Conservation (phyloP, 129 eudicot genomes). For the Heracleum sosnowskyi region DNA sequence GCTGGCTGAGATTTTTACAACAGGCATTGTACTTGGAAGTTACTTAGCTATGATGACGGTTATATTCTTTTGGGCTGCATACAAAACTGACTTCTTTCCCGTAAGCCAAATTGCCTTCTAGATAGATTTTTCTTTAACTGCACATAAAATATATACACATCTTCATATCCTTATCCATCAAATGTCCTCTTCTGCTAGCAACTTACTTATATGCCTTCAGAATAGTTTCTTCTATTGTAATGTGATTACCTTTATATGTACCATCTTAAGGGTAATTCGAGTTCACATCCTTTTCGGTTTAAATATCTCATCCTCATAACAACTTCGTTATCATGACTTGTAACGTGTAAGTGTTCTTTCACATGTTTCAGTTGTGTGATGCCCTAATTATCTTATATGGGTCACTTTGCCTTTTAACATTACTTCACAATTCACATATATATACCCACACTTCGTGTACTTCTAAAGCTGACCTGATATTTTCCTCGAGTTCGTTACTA, state of each 20-base stretch:
- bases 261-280: not conserved
- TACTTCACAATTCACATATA: conserved; percentile 1
- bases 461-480: not conserved
- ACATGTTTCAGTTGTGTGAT: not conserved
- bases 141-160: not conserved
- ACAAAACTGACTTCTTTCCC: conserved; percentile 88
- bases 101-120: conserved; percentile 22
- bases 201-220: not conserved
- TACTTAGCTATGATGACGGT: conserved; percentile 97
- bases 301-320: conserved; percentile 5
- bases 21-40: conserved; percentile 81
- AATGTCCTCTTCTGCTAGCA: conserved; percentile 3
- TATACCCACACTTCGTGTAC: not conserved
- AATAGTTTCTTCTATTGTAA: not conserved
- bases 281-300: not conserved
- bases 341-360: not conserved
- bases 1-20: conserved; percentile 81
- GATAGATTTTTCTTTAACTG: not conserved
- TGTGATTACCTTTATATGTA: not conserved
- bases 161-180: not conserved
- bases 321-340: not conserved
- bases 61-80: conserved; percentile 96
- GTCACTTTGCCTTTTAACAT: not conserved
- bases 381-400: not conserved
- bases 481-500: not conserved